These are phyloP conservation scores for Pterocarpus santalinus DNA, from an alignment of 306 rosid species.

Conservation along the genomic window DNA sequence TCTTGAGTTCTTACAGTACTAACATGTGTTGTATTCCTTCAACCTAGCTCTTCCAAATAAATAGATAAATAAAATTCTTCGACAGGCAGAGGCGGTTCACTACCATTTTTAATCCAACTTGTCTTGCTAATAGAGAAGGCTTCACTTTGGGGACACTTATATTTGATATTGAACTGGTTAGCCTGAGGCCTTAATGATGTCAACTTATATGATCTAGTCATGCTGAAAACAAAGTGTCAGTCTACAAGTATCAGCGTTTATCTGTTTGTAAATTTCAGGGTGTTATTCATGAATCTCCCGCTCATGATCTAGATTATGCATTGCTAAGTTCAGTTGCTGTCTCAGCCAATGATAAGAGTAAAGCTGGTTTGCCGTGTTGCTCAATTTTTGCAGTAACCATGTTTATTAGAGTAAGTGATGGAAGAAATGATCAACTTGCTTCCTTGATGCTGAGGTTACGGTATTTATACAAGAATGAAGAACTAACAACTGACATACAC, in stretches of 20 bases:
- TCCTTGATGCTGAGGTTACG: no score
- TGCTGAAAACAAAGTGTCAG: neutral
- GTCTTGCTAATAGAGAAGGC: constrained; percentile 95
- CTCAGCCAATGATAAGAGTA: neutral
- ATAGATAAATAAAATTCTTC: constrained; percentile 61
- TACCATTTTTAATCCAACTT: constrained; percentile 91
- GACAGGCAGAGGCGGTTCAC: constrained; percentile 95
- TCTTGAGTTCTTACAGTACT: constrained; percentile 1
- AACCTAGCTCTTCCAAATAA: neutral
- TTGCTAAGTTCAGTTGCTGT: constrained; percentile 9
- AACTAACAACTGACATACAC: no score
- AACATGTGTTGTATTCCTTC: neutral
- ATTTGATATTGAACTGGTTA: constrained; percentile 84
- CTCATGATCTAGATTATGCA: neutral
- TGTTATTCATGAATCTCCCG: no score
- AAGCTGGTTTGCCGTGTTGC: neutral
- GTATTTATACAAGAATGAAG: no score
- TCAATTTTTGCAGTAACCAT: constrained; percentile 3
- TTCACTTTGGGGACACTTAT: constrained; percentile 86
- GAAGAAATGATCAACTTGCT: no score
- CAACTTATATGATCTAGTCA: neutral
- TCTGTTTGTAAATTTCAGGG: no score
- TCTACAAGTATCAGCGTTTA: no score
- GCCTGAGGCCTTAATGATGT: constrained; percentile 64
- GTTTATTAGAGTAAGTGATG: no score